Evolutionary conservation across 139 green algal species (phyloP), one percentile per base, ranked within the genome.

Genomic region (Tetradesmus obliquus): DNA sequence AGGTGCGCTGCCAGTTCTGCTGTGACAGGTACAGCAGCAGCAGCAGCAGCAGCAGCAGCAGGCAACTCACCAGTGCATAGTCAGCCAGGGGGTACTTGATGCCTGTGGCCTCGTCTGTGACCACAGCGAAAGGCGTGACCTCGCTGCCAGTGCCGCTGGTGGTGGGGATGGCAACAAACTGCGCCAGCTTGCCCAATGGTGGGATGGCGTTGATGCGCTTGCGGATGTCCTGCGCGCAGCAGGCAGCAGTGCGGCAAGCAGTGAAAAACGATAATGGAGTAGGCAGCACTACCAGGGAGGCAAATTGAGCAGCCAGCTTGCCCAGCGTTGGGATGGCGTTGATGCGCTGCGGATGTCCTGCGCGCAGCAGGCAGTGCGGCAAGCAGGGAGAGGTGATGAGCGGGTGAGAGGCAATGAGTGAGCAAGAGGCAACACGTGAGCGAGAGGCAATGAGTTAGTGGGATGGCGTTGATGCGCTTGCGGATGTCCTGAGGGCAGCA

Each of bases 41-140:
- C 89, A 45, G 93, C 93, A 86, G 93, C 32, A 45, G 32, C 32
- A 45, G 32, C 32, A 45, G 32, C 32, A 45, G 32, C 32, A 45
- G 24, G 22, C 22, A 32, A 17, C 86, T 84, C 60, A 90, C 97
- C 55, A 97, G 89, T 4, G 93, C 87, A 90, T 97, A 97, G 72
- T 97, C 95, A 81, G 93, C 86, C 82, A 96, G 91, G 7, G 94
- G 94, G 89, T 96, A 96, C 93, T 97, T 96, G 69, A 92, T 88
- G 82, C 95, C 95, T 7, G 89, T 94, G 10, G 79, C 58, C 72
- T 96, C 91, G 62, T 97, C 95, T 0, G 95, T 97, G 20, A 97
- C 94, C 82, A 97, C 95, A 17, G 95, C 94, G 88, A 97, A 97
- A 74, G 95, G 95, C 3, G 95, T 97, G 15, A 97, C 94, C 93